A percentile compares a stretch with the other conserved stretches of the same genome.
These are phyloP conservation scores for Triangularia verruculosa DNA, from an alignment of 2,329 filamentous ascomycete species.

Conservation along the genomic window DNA sequence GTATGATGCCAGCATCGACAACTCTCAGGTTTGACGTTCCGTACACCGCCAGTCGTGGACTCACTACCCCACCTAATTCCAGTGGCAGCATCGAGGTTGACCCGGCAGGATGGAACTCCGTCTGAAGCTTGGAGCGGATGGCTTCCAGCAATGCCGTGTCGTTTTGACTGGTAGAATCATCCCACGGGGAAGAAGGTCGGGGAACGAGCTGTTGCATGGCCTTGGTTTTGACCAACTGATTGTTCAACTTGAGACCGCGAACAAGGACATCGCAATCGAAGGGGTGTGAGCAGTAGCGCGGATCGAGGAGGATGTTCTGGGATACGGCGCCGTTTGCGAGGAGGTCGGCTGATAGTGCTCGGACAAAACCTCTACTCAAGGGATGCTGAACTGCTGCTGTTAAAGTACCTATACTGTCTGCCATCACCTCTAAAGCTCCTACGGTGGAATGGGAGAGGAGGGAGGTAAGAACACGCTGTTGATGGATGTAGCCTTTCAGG, in stretches of 20 bases:
- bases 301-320: slow-evolving; percentile 48
- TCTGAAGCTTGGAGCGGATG: slow-evolving; percentile 25
- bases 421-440: slow-evolving; percentile 31
- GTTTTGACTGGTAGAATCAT: slow-evolving; percentile 18
- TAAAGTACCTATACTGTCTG: slow-evolving; percentile 28
- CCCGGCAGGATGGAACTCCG: slow-evolving; percentile 29
- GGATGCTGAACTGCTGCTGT: slow-evolving; percentile 26
- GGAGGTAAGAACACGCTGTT: slow-evolving; percentile 32
- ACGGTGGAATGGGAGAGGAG: slow-evolving; percentile 37
- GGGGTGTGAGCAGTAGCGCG: slow-evolving; percentile 47
- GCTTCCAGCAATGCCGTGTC: slow-evolving; percentile 39
- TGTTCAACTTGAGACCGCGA: slow-evolving; percentile 45
- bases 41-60: slow-evolving; percentile 19
- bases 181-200: slow-evolving; percentile 40
- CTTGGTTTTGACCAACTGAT: slow-evolving; percentile 31
- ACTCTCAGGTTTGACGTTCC: slow-evolving; percentile 19
- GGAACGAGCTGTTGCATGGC: slow-evolving; percentile 25
- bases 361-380: slow-evolving; percentile 45
- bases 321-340: slow-evolving; percentile 33
- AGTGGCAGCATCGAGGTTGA: slow-evolving; percentile 24
- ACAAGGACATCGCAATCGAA: slow-evolving; percentile 46
- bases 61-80: slow-evolving; percentile 19
- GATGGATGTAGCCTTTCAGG: slow-evolving; percentile 23
- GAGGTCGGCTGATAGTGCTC: slow-evolving; percentile 44
- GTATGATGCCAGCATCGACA: slow-evolving; percentile 21